phyloP scores from a whole-genome alignment of 306 rosid genomes.

The Sicyos baderoa region DNA sequence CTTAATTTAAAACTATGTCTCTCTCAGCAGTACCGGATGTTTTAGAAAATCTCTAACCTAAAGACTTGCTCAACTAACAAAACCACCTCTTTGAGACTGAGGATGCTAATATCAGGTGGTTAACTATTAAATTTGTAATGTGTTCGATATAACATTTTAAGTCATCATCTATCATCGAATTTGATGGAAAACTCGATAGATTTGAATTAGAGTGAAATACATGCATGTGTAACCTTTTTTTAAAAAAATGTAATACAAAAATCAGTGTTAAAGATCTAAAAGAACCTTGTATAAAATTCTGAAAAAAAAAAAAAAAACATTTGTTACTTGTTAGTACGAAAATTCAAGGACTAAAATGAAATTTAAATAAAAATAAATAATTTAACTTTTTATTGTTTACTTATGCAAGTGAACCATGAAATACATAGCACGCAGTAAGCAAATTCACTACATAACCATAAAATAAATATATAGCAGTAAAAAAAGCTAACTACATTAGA shows the following conservation, averaged over 20 bases:
- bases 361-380: not conserved
- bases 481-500: constrained; percentile 2
- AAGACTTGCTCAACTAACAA: not conserved
- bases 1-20: no score
- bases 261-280: not conserved
- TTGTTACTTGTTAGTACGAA: not conserved
- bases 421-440: not conserved
- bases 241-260: not conserved
- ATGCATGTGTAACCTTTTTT: not conserved
- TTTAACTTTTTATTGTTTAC: not conserved
- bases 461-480: not conserved
- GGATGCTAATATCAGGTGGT: not conserved
- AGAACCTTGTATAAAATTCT: not conserved
- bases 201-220: not conserved
- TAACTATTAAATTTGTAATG: not conserved
- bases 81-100: not conserved
- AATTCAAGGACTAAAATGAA: not conserved
- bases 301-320: not conserved
- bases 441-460: constrained; percentile 3
- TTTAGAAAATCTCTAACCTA: not conserved
- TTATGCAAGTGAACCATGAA: constrained; percentile 1
- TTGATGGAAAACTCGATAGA: not conserved
- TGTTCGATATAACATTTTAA: not conserved
- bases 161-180: not conserved
- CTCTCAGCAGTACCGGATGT: not conserved